Evolutionary conservation across 2,329 filamentous ascomycete species (phyloP).

Genomic region (Aspergillus viridinutans): DNA sequence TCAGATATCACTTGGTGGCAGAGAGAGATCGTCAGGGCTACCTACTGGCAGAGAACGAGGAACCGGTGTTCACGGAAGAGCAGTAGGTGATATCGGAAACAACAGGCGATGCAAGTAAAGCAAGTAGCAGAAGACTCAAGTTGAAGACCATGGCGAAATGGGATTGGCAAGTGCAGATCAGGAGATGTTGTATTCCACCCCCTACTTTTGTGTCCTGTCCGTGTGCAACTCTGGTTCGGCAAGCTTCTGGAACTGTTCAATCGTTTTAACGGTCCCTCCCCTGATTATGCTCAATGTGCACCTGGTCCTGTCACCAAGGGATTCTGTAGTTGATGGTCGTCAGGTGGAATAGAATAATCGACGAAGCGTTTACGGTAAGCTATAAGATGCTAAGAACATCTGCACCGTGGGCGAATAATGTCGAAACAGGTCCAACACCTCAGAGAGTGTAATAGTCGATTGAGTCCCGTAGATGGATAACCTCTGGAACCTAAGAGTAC

Average conservation of each 20-base stretch:
- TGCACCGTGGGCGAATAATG: not conserved
- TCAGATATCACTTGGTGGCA: not conserved
- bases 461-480: not conserved
- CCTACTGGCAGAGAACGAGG: constrained; percentile 35
- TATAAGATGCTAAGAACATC: not conserved
- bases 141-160: constrained; percentile 19
- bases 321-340: not conserved
- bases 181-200: not conserved
- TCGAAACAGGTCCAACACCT: not conserved
- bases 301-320: not conserved
- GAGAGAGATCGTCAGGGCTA: not conserved
- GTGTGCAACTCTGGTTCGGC: not conserved
- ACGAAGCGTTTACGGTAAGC: not conserved
- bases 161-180: not conserved
- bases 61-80: constrained; percentile 44
- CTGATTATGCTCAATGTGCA: not conserved
- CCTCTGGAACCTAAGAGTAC: not conserved
- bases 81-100: constrained; percentile 36
- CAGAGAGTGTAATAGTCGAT: not conserved
- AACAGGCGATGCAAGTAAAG: constrained; percentile 24
- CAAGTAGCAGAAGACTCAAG: constrained; percentile 17
- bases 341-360: not conserved
- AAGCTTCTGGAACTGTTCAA: not conserved
- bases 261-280: not conserved
- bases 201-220: not conserved